Conservation (phyloP, 2,329 filamentous ascomycete genomes). For the Alternaria triticimaculans region DNA sequence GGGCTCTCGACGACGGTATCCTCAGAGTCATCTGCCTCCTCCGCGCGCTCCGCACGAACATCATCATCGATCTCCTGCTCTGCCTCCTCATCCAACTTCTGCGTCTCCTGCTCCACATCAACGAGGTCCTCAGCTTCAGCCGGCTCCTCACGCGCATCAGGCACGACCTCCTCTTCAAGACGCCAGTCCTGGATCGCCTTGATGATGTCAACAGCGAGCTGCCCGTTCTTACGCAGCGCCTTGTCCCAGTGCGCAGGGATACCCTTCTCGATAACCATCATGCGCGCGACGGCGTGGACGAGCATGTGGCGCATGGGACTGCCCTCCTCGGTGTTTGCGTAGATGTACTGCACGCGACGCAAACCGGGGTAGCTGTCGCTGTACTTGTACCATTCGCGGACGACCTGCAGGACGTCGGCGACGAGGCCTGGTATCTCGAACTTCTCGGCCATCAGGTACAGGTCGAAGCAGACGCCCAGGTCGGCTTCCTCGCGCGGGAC, state of each 20-base stretch:
- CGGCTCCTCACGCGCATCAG: conserved; percentile 57
- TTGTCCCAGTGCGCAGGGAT: conserved; percentile 63
- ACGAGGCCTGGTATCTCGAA: conserved; percentile 58
- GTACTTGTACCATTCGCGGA: conserved; percentile 60
- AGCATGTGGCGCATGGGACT: conserved; percentile 58
- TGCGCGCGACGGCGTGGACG: conserved; percentile 57
- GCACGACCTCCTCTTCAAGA: conserved; percentile 56
- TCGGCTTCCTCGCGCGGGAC: conserved; percentile 59
- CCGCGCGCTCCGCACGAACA: conserved; percentile 39
- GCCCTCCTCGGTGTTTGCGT: conserved; percentile 57
- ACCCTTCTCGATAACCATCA: conserved; percentile 58
- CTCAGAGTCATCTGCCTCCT: conserved; percentile 23
- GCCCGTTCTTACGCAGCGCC: conserved; percentile 61
- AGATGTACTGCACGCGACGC: conserved; percentile 61
- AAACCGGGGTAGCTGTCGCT: conserved; percentile 61
- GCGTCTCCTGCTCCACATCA: conserved; percentile 46
- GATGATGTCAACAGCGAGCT: conserved; percentile 63
- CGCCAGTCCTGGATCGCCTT: conserved; percentile 62
- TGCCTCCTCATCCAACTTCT: conserved; percentile 42
- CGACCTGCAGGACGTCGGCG: conserved; percentile 57
- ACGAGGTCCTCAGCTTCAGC: conserved; percentile 48
- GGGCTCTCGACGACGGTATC: conserved; percentile 36
- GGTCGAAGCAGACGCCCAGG: conserved; percentile 58
- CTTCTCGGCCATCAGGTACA: conserved; percentile 63
- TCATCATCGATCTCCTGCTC: conserved; percentile 36